phyloP scores from a whole-genome alignment of 163 green algal species.

The Scenedesmus sp. region DNA sequence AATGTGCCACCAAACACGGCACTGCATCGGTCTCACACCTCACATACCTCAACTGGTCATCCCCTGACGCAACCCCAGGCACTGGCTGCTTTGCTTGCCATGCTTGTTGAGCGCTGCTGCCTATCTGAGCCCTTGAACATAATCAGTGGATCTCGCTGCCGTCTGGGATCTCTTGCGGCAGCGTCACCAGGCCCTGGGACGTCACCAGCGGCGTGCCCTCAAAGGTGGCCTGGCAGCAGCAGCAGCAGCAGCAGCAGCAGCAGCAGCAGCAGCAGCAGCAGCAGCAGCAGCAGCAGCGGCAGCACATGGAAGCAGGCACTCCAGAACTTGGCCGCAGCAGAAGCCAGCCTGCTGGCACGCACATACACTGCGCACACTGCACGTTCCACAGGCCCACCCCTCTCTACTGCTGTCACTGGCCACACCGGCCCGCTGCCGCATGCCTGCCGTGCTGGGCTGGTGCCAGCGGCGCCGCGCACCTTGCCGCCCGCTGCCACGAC shows the following conservation, averaged over 20 bases:
- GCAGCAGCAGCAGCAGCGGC: slow-evolving; percentile 8
- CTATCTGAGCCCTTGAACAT: background rate
- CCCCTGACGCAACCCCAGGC: too few relatives aligned
- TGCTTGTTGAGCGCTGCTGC: background rate
- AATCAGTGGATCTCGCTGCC: slow-evolving; percentile 72
- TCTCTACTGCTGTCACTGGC: background rate
- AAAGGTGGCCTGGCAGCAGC: slow-evolving; percentile 59
- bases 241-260: slow-evolving; percentile 59
- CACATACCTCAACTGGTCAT: too few relatives aligned
- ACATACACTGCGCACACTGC: background rate
- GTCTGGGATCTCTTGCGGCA: slow-evolving; percentile 75
- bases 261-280: slow-evolving; percentile 28
- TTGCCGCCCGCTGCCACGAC: slow-evolving; percentile 65
- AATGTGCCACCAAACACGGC: too few relatives aligned
- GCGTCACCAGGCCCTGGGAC: slow-evolving; percentile 55
- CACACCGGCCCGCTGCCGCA: too few relatives aligned
- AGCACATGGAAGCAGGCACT: background rate
- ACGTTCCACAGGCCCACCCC: background rate
- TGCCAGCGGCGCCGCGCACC: slow-evolving; percentile 16
- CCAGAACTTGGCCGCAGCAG: background rate
- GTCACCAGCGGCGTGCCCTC: slow-evolving; percentile 67
- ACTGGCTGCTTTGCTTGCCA: background rate
- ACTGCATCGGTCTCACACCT: too few relatives aligned
- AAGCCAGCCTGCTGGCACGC: background rate
- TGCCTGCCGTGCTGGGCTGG: too few relatives aligned